phyloP scores from a whole-genome alignment of 495 filamentous ascomycete genomes.

The Penicillium paradoxum region DNA sequence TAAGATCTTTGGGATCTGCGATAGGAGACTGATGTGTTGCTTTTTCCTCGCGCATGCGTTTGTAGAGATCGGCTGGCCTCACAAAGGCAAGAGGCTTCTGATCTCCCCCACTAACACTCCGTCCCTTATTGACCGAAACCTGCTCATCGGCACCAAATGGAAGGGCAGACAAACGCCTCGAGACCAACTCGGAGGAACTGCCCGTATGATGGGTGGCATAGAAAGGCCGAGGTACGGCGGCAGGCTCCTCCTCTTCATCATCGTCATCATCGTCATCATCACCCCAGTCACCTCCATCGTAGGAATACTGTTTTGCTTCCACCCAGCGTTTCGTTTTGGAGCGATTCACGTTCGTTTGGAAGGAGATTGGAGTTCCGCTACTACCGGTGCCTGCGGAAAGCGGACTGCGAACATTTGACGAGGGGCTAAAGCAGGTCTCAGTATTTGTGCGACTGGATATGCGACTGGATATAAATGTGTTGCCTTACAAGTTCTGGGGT shows the following conservation, averaged over 20 bases:
- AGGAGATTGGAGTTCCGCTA: constrained; percentile 47
- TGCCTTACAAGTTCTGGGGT: constrained; percentile 25
- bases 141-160: constrained; percentile 16
- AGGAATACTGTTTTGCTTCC: constrained; percentile 78
- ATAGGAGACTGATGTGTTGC: constrained; percentile 45
- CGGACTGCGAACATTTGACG: constrained; percentile 27
- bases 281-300: constrained; percentile 94
- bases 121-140: constrained; percentile 7
- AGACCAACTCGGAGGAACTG: constrained; percentile 23
- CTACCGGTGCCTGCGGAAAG: constrained; percentile 24
- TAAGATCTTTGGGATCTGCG: background rate
- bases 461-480: background rate
- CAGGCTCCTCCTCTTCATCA: constrained; percentile 55
- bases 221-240: constrained; percentile 41
- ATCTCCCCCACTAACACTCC: constrained; percentile 28
- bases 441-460: constrained; percentile 10
- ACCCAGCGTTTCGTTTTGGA: constrained; percentile 94
- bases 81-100: constrained; percentile 58
- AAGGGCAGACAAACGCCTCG: constrained; percentile 15
- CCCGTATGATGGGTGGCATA: constrained; percentile 34
- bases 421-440: constrained; percentile 12
- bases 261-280: constrained; percentile 78
- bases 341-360: constrained; percentile 79
- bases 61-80: constrained; percentile 76
- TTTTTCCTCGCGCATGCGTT: constrained; percentile 63